Conservation (phyloP, 352 stramenopile genomes). For the Phytopythium aichiense region DNA sequence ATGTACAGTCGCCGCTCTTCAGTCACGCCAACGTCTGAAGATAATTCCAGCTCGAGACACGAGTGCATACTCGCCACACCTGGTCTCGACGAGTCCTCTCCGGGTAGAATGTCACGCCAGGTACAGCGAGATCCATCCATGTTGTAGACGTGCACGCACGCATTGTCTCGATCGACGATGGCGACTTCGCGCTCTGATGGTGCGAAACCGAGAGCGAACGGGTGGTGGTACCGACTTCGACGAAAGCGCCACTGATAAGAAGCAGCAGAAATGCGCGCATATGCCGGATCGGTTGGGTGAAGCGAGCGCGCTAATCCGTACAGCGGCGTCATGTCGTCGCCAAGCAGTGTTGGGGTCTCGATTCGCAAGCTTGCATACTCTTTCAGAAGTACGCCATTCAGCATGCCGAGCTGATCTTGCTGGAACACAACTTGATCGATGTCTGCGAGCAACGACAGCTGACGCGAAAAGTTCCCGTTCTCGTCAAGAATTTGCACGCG, state of each 20-base stretch:
- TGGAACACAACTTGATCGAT: conserved; percentile 39
- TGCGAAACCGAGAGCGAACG: conserved; percentile 27
- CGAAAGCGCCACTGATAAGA: conserved; percentile 26
- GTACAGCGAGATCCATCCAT: conserved; percentile 36
- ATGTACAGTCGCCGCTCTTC: conserved; percentile 27
- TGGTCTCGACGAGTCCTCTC: not conserved
- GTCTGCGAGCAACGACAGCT: conserved; percentile 45
- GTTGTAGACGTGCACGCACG: conserved; percentile 43
- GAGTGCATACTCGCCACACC: conserved; percentile 6
- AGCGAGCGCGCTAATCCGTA: conserved; percentile 34
- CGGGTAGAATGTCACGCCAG: conserved; percentile 26
- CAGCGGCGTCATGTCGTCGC: conserved; percentile 20
- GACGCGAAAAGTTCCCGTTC: conserved; percentile 38
- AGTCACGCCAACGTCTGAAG: not conserved
- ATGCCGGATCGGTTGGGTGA: conserved; percentile 36
- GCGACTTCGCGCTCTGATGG: conserved; percentile 32
- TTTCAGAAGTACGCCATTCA: conserved; percentile 23
- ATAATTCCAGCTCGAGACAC: not conserved
- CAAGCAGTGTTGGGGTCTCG: conserved; percentile 18
- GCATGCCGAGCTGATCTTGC: conserved; percentile 22
- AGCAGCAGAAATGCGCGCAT: conserved; percentile 25
- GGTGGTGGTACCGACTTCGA: conserved; percentile 42
- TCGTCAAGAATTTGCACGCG: conserved; percentile 70
- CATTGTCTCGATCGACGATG: conserved; percentile 54
- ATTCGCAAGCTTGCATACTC: conserved; percentile 24